A percentile compares a stretch with the other conserved stretches of the same genome.
Evolutionary conservation across 352 stramenopile species (phyloP).

Genomic region (Elongisporangium undulatum): DNA sequence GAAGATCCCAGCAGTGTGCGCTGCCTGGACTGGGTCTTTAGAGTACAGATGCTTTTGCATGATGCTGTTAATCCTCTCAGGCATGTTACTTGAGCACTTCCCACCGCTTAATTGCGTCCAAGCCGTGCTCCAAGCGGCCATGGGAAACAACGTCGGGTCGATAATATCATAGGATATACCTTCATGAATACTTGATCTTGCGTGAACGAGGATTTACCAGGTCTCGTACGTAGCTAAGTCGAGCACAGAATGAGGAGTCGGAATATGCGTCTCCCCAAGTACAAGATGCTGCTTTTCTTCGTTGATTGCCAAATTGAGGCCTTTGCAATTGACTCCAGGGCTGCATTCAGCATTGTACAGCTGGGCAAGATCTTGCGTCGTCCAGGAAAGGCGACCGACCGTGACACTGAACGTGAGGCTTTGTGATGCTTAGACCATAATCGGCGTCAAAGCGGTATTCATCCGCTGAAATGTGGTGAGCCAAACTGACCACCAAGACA

Average conservation of each 20-base stretch:
- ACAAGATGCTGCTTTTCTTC: neutral
- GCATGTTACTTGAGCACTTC: neutral
- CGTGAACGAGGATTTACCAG: neutral
- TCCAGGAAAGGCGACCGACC: neutral
- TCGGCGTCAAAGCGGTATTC: neutral
- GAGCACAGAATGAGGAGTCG: neutral
- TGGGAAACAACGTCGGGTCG: neutral
- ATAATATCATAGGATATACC: neutral
- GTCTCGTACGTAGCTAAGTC: neutral
- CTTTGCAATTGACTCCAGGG: neutral
- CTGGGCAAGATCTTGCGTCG: neutral
- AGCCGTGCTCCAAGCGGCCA: neutral
- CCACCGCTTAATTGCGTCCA: neutral
- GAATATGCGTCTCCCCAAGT: neutral
- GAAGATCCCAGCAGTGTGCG: neutral
- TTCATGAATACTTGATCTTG: neutral
- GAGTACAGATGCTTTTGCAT: neutral
- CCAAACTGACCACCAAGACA: neutral
- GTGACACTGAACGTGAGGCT: no score
- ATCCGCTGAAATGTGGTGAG: neutral
- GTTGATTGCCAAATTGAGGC: neutral
- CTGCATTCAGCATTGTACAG: neutral
- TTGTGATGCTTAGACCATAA: no score
- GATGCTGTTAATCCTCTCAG: neutral
- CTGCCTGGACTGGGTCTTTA: neutral